Base-by-base conservation (phyloP, 768 basidiomycete species). In the Rhodotorula graminis region DNA sequence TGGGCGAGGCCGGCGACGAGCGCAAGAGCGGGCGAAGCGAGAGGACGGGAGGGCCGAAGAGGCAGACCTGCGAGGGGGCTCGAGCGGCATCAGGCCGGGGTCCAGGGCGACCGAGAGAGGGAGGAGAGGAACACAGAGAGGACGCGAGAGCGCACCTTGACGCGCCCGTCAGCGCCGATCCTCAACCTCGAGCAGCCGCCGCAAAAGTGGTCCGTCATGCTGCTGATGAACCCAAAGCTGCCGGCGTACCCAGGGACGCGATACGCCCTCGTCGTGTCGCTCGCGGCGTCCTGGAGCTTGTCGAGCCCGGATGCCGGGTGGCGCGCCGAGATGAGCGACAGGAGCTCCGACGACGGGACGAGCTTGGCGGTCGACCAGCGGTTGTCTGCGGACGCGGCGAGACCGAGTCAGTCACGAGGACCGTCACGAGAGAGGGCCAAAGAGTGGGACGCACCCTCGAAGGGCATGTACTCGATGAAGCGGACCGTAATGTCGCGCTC, bases 401-500 rank as follows among this genome's bases (percentile, higher is more conserved):
- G 31, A 37, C 15, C 19, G 33, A 10, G 37, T 27, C 6, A 23
- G 56, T 31, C n/a, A n/a, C n/a, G 9, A 19, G 31, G 29, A 42
- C 19, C 6, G 23, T 19, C 47, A 12, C 18, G 55, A 37, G 47
- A 49, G 68, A 55, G 44, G 57, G 29, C 31, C 31, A 52, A 58
- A 50, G 69, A 65, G 15, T 18, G 27, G 7, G 31, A 78, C 81
- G 73, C 74, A 90, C 89, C 92, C 76, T 88, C 89, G 80, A 95
- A 95, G 19, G 92, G 91, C 93, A 95, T 94, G 79, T 90, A 94
- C 80, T 93, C 92, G 69, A 93, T 94, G 80, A 94, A 92, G 50
- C 93, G 86, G 53, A 93, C 87, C 52, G 87, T 90, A 37, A 92
- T 81, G 4, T 82, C 80, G 58, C 83, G 83, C 58, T 89, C 82